A percentile compares a stretch with the other conserved stretches of the same genome.
phyloP scores from a whole-genome alignment of 345 rosid species.

The Eucalyptus tenuipes region DNA sequence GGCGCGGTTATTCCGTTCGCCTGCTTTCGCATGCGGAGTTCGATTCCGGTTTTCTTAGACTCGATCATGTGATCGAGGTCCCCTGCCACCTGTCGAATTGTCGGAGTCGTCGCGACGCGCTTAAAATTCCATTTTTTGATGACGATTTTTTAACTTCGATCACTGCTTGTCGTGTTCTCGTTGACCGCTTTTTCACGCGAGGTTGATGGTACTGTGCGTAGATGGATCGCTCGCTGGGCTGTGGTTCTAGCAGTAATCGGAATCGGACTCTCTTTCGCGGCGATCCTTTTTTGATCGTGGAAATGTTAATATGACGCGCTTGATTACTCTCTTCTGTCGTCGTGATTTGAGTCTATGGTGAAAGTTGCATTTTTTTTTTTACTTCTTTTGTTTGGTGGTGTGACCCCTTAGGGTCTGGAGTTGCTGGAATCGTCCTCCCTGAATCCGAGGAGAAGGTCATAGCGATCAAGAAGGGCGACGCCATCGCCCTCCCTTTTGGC shows the following conservation, averaged over 20 bases:
- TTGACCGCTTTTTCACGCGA: background rate
- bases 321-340: background rate
- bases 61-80: background rate
- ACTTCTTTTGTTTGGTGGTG: background rate
- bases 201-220: background rate
- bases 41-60: background rate
- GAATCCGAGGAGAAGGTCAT: constrained; percentile 79
- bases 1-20: background rate
- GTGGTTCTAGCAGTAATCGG: too few species aligned
- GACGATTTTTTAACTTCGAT: background rate
- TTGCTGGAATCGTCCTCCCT: constrained; percentile 79
- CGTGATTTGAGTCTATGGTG: background rate
- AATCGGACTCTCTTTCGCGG: background rate
- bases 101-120: too few species aligned
- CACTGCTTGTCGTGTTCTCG: background rate
- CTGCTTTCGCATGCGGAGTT: background rate
- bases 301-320: background rate
- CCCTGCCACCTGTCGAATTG: too few species aligned
- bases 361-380: background rate
- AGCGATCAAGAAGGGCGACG: constrained; percentile 73
- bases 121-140: too few species aligned
- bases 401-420: constrained; percentile 41
- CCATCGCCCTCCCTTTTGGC: constrained; percentile 85
- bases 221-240: background rate
- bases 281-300: background rate